Evolutionary conservation across 2,329 filamentous ascomycete genomes (phyloP), one percentile per base, ranked within the genome.

Genomic region (Periconia sp.): DNA sequence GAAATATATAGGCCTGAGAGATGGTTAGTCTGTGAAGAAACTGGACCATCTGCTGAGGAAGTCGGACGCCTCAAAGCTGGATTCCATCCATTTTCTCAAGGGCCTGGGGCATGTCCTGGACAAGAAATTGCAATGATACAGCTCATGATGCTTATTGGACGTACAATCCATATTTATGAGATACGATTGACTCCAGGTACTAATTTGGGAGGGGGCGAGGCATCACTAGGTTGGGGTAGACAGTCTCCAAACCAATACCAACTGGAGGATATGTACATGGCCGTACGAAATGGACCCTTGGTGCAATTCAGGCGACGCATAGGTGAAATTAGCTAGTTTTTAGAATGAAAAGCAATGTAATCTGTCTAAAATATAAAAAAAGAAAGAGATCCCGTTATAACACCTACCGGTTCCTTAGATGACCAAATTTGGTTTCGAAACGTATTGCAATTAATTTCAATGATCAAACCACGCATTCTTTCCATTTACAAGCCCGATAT

Each of bases 201-300:
- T 37, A 17, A 44, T 11, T 23, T 47, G 5, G 49, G 52, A 3
- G 49, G 17, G 1, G 52, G 52, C 1, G 14, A 42, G 6, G 33
- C 45, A 6, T 41, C 19, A 7, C 15, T 56, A 8, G 53, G 49
- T 0, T 54, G 50, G 56, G 56, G 56, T 0, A 33, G 44, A 37
- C 49, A 50, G 13, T 41, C 54, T 20, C 3, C 11, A 18, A 41
- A 33, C 6, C 50, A 56, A 35, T 58, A 44, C 37, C 54, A 54
- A 14, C 33, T 56, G 6, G 14, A 1, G 14, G 56, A 59, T 54
- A 45, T 49, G 6, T 52, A 63, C 45, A 41, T 66, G 20, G 53
- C 55, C 8, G 52, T 58, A 9, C 59, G 58, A 17, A 52, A 68
- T 47, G 67, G 68, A 14, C 68, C 68, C 5, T 57, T 66, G 49